A percentile compares a stretch with the other conserved stretches of the same genome.
Conservation (phyloP, 805 yeast genomes). For the Hanseniaspora guilliermondii region DNA sequence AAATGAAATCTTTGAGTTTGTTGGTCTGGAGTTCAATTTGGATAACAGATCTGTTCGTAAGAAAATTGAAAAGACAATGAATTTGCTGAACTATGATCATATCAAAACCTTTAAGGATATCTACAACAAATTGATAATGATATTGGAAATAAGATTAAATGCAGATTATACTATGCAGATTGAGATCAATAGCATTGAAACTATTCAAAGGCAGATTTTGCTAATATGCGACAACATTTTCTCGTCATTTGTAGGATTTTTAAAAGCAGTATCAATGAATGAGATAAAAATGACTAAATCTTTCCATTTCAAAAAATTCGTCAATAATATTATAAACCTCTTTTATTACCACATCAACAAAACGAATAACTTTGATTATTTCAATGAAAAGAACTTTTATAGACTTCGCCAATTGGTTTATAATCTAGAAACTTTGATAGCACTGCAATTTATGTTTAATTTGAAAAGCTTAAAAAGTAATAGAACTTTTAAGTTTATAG, state of each 20-base stretch:
- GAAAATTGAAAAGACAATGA: conserved; percentile 24
- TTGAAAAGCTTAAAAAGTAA: background rate
- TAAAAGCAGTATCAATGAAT: background rate
- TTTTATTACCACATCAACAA: background rate
- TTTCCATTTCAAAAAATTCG: conserved; percentile 1
- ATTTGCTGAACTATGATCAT: conserved; percentile 15
- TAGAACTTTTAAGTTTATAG: background rate
- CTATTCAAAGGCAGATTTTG: conserved; percentile 19
- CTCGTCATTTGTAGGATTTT: conserved; percentile 15
- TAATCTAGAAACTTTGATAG: background rate
- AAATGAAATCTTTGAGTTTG: conserved; percentile 28
- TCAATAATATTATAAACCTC: background rate
- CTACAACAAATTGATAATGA: conserved; percentile 20
- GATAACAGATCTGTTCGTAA: conserved; percentile 25
- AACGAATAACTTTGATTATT: background rate
- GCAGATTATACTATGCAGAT: conserved; percentile 23
- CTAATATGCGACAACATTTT: conserved; percentile 18
- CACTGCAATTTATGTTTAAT: background rate
- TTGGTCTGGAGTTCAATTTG: conserved; percentile 33
- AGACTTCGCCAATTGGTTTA: background rate
- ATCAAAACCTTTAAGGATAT: conserved; percentile 17
- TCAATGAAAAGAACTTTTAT: background rate
- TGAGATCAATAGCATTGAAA: conserved; percentile 18
- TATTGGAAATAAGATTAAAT: conserved; percentile 27
- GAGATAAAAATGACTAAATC: background rate